These are phyloP conservation scores for Priceomyces melissophilus DNA, from an alignment of 805 yeast genomes.

Conservation along the genomic window DNA sequence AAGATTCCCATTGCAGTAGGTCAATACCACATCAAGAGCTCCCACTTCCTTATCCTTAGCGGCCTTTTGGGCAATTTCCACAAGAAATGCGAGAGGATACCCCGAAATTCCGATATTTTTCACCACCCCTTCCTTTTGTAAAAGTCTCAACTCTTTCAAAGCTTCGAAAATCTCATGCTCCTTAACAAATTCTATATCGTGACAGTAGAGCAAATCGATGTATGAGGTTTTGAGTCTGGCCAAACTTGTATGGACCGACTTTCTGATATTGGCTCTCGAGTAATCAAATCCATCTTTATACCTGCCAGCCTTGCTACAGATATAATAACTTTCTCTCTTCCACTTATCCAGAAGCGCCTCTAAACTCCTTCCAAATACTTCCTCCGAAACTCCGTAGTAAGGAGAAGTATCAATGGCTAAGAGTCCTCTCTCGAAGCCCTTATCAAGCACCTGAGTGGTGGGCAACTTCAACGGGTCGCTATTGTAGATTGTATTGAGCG, in stretches of 20 bases:
- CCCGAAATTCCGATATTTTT: slow-evolving; percentile 78
- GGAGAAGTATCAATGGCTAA: slow-evolving; percentile 89
- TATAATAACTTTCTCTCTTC: slow-evolving; percentile 60
- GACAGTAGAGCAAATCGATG: slow-evolving; percentile 79
- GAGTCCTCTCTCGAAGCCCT: slow-evolving; percentile 66
- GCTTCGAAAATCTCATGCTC: slow-evolving; percentile 58
- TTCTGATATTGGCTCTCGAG: slow-evolving; percentile 53
- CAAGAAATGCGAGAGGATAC: slow-evolving; percentile 73
- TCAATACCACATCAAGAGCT: slow-evolving; percentile 68
- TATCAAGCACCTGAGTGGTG: slow-evolving; percentile 50
- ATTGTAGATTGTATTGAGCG: slow-evolving; percentile 77
- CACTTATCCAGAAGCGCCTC: slow-evolving; percentile 19
- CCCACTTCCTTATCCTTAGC: slow-evolving; percentile 45
- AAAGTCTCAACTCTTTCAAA: slow-evolving; percentile 50
- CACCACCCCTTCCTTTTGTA: slow-evolving; percentile 64
- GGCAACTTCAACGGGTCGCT: slow-evolving; percentile 63
- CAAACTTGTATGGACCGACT: slow-evolving; percentile 65
- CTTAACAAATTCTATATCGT: slow-evolving; percentile 81
- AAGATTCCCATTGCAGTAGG: slow-evolving; percentile 78
- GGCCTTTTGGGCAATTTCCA: slow-evolving; percentile 45
- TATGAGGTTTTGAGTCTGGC: slow-evolving; percentile 63
- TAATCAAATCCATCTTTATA: slow-evolving; percentile 73
- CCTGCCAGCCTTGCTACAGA: slow-evolving; percentile 88
- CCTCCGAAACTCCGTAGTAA: slow-evolving; percentile 87
- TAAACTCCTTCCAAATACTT: slow-evolving; percentile 66